phyloP scores from a whole-genome alignment of 257 asterid genomes.

The Penstemon davidsonii region DNA sequence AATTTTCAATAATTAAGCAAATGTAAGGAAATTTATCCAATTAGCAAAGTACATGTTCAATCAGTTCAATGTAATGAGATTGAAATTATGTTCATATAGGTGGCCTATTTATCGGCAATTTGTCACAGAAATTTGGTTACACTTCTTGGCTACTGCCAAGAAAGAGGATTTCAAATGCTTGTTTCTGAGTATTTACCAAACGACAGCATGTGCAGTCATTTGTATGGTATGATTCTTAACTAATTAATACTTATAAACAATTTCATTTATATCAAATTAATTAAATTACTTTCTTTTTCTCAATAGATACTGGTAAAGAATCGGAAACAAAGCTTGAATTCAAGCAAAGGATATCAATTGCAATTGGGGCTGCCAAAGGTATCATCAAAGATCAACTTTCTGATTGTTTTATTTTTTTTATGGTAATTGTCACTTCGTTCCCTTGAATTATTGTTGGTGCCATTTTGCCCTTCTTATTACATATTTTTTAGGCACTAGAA shows the following conservation, averaged over 20 bases:
- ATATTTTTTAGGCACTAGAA: no score
- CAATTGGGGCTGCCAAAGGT: slow-evolving; percentile 84
- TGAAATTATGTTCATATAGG: slow-evolving; percentile 44
- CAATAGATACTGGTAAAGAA: slow-evolving; percentile 39
- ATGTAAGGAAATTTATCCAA: neutral
- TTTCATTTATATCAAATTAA: neutral
- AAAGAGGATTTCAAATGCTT: slow-evolving; percentile 61
- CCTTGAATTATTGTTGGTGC: no score
- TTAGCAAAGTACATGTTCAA: no score
- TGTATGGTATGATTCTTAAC: slow-evolving; percentile 52
- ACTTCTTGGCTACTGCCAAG: slow-evolving; percentile 71
- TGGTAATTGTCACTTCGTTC: no score
- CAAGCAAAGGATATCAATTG: slow-evolving; percentile 70
- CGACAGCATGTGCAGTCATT: slow-evolving; percentile 61
- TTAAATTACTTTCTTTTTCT: neutral
- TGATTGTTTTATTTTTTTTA: no score
- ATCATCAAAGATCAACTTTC: neutral
- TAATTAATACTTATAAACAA: neutral
- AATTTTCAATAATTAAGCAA: neutral
- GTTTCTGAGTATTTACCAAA: slow-evolving; percentile 70
- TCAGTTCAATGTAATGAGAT: neutral
- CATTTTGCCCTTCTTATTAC: no score
- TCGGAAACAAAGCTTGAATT: slow-evolving; percentile 60
- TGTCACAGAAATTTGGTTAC: slow-evolving; percentile 62
- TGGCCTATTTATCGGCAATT: slow-evolving; percentile 44